phyloP scores from a whole-genome alignment of 1,284 basidiomycete species.

The Lignosus rhinocerotis region DNA sequence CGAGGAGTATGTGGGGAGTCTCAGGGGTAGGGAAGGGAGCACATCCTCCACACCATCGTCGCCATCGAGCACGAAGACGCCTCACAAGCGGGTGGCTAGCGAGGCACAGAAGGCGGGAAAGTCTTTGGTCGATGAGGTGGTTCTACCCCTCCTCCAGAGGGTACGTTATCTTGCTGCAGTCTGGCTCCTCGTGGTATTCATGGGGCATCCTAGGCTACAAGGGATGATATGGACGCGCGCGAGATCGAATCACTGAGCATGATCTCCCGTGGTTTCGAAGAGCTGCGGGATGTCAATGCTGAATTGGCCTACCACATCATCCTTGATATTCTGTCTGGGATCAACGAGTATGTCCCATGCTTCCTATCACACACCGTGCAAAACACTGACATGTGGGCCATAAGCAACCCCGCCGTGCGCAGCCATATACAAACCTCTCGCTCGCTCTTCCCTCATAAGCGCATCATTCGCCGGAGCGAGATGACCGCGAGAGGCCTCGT shows the following conservation, averaged over 20 bases:
- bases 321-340: slow-evolving; percentile 86
- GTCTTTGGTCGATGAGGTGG: slow-evolving; percentile 76
- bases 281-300: slow-evolving; percentile 80
- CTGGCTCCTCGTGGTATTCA: slow-evolving; percentile 16
- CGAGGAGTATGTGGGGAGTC: slow-evolving; percentile 76
- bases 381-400: slow-evolving; percentile 17
- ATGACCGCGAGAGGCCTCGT: slow-evolving; percentile 80
- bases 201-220: slow-evolving; percentile 55
- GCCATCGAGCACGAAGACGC: slow-evolving; percentile 38
- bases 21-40: slow-evolving; percentile 54
- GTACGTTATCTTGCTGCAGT: slow-evolving; percentile 42
- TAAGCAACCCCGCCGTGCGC: slow-evolving; percentile 70
- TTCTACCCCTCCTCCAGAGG: slow-evolving; percentile 74
- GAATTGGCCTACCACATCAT: slow-evolving; percentile 85
- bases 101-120: slow-evolving; percentile 69
- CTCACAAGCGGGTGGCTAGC: slow-evolving; percentile 47
- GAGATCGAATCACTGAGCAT: slow-evolving; percentile 90
- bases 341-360: slow-evolving; percentile 74
- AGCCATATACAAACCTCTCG: slow-evolving; percentile 78
- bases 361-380: not conserved
- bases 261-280: slow-evolving; percentile 86
- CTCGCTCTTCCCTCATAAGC: slow-evolving; percentile 74
- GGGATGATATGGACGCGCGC: slow-evolving; percentile 82
- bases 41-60: slow-evolving; percentile 45
- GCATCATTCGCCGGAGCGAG: slow-evolving; percentile 75